A percentile compares a stretch with the other conserved stretches of the same genome.
phyloP scores from a whole-genome alignment of 2,329 filamentous ascomycete species.

The Epicoccum nigrum region DNA sequence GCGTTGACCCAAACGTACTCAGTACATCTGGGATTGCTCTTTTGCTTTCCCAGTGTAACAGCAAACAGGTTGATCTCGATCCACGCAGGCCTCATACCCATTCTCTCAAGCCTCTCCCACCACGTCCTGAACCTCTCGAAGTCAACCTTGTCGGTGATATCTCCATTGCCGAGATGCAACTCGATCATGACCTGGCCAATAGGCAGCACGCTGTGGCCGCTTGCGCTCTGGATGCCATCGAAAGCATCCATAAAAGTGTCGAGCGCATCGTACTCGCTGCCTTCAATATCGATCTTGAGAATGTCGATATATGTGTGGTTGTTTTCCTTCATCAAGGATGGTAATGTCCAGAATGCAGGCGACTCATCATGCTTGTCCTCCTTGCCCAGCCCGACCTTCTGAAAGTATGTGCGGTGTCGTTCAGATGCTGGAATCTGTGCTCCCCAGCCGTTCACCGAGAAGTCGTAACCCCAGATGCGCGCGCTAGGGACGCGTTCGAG shows the following conservation, averaged over 20 bases:
- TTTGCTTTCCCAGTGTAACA: conserved; percentile 32
- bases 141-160: conserved; percentile 25
- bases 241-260: conserved; percentile 42
- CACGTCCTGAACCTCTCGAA: conserved; percentile 38
- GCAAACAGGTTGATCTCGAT: conserved; percentile 44
- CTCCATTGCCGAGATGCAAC: conserved; percentile 36
- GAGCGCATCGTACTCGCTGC: conserved; percentile 38
- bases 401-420: conserved; percentile 37
- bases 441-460: conserved; percentile 40
- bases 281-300: conserved; percentile 44
- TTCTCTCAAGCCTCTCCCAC: conserved; percentile 43
- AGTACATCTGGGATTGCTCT: conserved; percentile 40
- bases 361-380: conserved; percentile 27
- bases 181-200: conserved; percentile 46
- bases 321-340: conserved; percentile 38
- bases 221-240: conserved; percentile 24
- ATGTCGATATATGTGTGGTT: conserved; percentile 45
- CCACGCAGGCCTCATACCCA: conserved; percentile 45
- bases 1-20: conserved; percentile 46
- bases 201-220: conserved; percentile 31
- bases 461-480: conserved; percentile 44
- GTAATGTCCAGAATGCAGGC: conserved; percentile 39
- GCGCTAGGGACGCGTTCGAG: conserved; percentile 40
- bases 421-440: conserved; percentile 32
- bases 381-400: conserved; percentile 38